These are phyloP conservation scores for Hyaloscypha finlandica DNA, from an alignment of 495 filamentous ascomycete species.

Conservation along the genomic window DNA sequence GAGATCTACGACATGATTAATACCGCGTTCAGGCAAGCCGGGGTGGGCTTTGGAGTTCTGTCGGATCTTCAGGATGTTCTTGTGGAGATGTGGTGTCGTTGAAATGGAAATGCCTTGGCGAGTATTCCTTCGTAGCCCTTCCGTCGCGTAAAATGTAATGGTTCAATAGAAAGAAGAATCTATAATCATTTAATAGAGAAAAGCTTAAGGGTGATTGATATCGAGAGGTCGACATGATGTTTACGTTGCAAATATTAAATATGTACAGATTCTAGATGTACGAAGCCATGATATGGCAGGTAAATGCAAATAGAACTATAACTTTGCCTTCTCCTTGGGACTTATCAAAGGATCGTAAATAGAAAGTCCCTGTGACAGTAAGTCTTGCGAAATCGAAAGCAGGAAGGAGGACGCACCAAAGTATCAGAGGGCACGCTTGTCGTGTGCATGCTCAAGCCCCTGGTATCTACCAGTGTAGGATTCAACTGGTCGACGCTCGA, in stretches of 20 bases:
- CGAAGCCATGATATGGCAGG: background rate
- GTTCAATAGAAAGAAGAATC: too few species aligned
- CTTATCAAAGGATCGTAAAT: slow-evolving; percentile 68
- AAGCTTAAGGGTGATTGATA: background rate
- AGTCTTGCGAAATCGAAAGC: background rate
- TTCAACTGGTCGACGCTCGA: slow-evolving; percentile 73
- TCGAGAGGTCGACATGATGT: background rate
- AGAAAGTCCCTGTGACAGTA: slow-evolving; percentile 34
- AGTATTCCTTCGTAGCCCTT: too few species aligned
- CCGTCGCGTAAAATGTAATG: too few species aligned
- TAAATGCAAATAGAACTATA: slow-evolving; percentile 30
- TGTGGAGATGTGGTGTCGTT: too few species aligned
- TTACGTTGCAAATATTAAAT: background rate
- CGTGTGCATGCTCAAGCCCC: slow-evolving; percentile 70
- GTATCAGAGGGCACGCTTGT: slow-evolving; percentile 67
- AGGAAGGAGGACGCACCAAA: slow-evolving; percentile 41
- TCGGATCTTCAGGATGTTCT: too few species aligned
- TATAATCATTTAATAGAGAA: too few species aligned
- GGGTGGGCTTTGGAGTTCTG: too few species aligned
- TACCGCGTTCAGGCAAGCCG: too few species aligned
- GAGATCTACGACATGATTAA: too few species aligned
- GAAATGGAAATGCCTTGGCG: too few species aligned
- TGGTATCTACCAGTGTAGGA: slow-evolving; percentile 74
- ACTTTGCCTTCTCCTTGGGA: slow-evolving; percentile 62
- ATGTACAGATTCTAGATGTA: slow-evolving; percentile 13